Evolutionary conservation across 257 asterid species (phyloP).

Genomic region (Nemophila menziesii): DNA sequence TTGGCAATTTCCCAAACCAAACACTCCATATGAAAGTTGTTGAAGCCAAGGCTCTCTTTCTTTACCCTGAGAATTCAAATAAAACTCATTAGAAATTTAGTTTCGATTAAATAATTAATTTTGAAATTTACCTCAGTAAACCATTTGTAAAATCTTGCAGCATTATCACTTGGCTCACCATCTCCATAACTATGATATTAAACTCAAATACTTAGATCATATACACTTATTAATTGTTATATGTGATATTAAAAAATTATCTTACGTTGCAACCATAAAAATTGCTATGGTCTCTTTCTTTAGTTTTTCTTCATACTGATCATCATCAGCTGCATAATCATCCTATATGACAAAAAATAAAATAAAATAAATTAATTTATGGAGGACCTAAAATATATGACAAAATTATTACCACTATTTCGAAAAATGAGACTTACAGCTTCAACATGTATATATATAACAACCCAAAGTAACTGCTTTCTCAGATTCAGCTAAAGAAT

Average conservation of each 20-base stretch:
- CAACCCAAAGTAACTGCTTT: too few relatives aligned
- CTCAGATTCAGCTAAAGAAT: too few relatives aligned
- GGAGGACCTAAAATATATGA: too few relatives aligned
- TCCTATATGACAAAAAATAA: too few relatives aligned
- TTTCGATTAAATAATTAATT: background rate
- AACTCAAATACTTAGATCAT: conserved; percentile 13
- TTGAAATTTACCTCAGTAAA: conserved; percentile 47
- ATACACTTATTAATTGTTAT: background rate
- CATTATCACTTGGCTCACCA: conserved; percentile 89
- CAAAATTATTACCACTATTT: too few relatives aligned
- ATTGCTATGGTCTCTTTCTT: conserved; percentile 60
- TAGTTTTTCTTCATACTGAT: conserved; percentile 61
- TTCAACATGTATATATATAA: too few relatives aligned
- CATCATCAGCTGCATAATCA: conserved; percentile 78
- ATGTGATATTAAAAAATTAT: background rate
- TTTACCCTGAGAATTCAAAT: conserved; percentile 27
- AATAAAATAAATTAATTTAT: too few relatives aligned
- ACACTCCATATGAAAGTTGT: conserved; percentile 56
- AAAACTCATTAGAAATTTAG: background rate
- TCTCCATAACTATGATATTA: conserved; percentile 57
- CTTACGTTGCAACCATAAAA: conserved; percentile 82
- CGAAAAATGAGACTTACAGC: too few relatives aligned
- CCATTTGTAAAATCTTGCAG: conserved; percentile 80
- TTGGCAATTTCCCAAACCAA: conserved; percentile 77
- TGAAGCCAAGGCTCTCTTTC: conserved; percentile 55